Conservation (phyloP, 2,329 filamentous ascomycete species). For the Aotearoamyces nothofagi region DNA sequence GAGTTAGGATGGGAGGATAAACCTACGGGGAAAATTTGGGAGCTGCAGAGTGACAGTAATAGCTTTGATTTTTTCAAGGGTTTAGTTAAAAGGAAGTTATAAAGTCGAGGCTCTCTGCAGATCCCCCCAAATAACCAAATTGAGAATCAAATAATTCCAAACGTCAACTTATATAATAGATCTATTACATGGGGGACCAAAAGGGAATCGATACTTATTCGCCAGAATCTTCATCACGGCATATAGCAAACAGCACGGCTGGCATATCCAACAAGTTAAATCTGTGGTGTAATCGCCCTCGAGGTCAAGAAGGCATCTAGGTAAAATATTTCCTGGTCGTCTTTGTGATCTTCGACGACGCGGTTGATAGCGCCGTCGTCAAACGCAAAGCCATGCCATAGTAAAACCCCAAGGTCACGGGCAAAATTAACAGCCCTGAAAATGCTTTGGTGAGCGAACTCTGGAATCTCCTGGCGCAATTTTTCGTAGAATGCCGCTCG, state of each 20-base stretch:
- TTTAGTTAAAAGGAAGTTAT: slow-evolving; percentile 69
- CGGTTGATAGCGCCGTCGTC: slow-evolving; percentile 43
- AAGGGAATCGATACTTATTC: too few species aligned
- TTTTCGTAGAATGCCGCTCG: slow-evolving; percentile 33
- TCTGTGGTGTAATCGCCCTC: too few species aligned
- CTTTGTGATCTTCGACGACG: slow-evolving; percentile 33
- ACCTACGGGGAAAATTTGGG: slow-evolving; percentile 62
- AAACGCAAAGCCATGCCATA: slow-evolving; percentile 51
- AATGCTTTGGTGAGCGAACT: slow-evolving; percentile 10
- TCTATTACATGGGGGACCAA: too few species aligned
- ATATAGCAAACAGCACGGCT: too few species aligned
- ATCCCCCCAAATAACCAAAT: too few species aligned
- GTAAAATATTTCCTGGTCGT: slow-evolving; percentile 36
- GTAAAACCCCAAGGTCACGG: slow-evolving; percentile 36
- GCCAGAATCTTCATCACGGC: too few species aligned
- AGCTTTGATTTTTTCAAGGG: slow-evolving; percentile 97
- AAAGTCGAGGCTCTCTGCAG: too few species aligned
- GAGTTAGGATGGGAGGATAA: slow-evolving; percentile 63
- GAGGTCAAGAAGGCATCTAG: slow-evolving; percentile 27
- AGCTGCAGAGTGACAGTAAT: slow-evolving; percentile 90
- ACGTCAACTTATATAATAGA: too few species aligned
- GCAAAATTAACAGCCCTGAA: slow-evolving; percentile 25
- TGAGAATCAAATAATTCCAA: too few species aligned
- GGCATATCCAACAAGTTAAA: too few species aligned
- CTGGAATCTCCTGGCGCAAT: slow-evolving; percentile 21